Evolutionary conservation across 805 yeast species (phyloP), one percentile per base, ranked within the genome.

Genomic region (Lachancea kluyveri): DNA sequence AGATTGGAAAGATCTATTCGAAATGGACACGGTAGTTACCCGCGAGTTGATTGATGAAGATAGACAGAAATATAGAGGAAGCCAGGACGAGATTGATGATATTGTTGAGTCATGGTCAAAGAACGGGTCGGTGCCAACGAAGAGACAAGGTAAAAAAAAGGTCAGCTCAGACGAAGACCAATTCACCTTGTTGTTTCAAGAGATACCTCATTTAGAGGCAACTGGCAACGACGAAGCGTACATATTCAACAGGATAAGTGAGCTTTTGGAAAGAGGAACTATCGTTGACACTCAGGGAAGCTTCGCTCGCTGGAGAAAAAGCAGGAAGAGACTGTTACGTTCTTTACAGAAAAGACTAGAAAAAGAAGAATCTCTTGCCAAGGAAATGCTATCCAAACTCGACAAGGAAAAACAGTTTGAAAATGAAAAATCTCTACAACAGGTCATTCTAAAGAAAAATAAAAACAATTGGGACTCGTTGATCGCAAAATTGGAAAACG

Each of bases 171-270:
- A 33, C 19, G 68, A 73, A 9, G 95, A 95, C 4, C 84, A 83
- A 45, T 72, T 86, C 45, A 62, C 78, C 27, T 63, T 65, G 30
- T 60, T 86, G 5, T 81, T 86, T 49, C 94, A 85, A 51, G 65
- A 67, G 20, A 78, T 87, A 3, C 81, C 92, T 7, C 95, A 87
- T 56, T 66, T 82, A 31, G 87, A 80, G 40, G 67, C 79, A 26
- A 60, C 60, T 22, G 68, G 64, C 21, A 62, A 52, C 1, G 86
- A 79, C 44, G 94, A 83, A 46, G 57, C 56, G 19, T 66, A 95
- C 22, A 65, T 82, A 26, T 72, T 68, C 35, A 53, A 52, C 2
- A 64, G 77, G 1, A 70, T 85, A 17, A 60, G 66, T 19, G 60
- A 61, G 9, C 60, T 76, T 24, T 55, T 71, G 10, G 52, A 52